Percentiles rank a stretch among this genome's conserved stretches.
Conservation (phyloP, 2,329 filamentous ascomycete genomes). For the Bipolaris sorokiniana region DNA sequence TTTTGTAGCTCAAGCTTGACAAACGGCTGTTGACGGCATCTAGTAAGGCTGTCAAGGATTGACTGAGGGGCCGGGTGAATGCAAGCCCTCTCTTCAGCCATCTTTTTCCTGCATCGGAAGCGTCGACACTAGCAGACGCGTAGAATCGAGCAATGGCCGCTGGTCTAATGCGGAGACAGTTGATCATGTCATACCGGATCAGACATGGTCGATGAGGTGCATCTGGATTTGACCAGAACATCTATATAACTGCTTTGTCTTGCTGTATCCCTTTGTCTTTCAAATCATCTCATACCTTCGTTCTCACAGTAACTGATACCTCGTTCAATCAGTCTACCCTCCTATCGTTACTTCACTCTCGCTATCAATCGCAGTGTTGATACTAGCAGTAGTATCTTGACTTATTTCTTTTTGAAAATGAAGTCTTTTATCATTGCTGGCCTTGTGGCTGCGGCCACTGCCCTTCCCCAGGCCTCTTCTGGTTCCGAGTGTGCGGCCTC, state of each 20-base stretch:
- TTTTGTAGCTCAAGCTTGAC: not conserved
- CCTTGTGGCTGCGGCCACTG: constrained; percentile 39
- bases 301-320: constrained; percentile 43
- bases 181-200: constrained; percentile 27
- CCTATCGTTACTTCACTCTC: constrained; percentile 28
- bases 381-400: constrained; percentile 10
- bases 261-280: constrained; percentile 14
- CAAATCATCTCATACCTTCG: constrained; percentile 28
- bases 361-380: constrained; percentile 20
- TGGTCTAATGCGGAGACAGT: constrained; percentile 23
- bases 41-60: constrained; percentile 18
- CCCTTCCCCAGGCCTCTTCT: constrained; percentile 42
- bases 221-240: constrained; percentile 21
- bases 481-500: constrained; percentile 61
- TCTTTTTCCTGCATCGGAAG: constrained; percentile 27
- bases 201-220: constrained; percentile 33
- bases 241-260: constrained; percentile 41
- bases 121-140: constrained; percentile 34
- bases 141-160: constrained; percentile 34
- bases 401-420: constrained; percentile 30
- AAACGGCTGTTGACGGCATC: not conserved
- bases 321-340: constrained; percentile 47
- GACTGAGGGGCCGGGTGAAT: constrained; percentile 35
- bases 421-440: constrained; percentile 40
- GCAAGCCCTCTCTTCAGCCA: constrained; percentile 27